A percentile compares a stretch with the other conserved stretches of the same genome.
phyloP scores from a whole-genome alignment of 1,284 basidiomycete species.

The Ceratobasidium papillatum region DNA sequence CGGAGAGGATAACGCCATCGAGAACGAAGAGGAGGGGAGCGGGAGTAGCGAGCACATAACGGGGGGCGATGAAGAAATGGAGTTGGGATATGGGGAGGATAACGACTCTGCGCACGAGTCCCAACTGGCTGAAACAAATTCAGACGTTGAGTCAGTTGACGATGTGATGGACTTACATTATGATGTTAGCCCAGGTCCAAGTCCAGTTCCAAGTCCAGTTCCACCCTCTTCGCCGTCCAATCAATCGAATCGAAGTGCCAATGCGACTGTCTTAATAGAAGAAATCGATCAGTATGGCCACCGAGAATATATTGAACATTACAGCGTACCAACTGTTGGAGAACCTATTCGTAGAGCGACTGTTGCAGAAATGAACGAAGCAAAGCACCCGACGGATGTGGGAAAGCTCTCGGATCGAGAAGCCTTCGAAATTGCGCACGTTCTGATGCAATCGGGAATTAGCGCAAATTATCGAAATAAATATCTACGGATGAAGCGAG shows the following conservation, averaged over 20 bases:
- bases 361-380: not conserved
- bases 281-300: conserved; percentile 3
- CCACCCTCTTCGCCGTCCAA: not conserved
- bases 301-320: not conserved
- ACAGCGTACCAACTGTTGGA: not conserved
- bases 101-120: not conserved
- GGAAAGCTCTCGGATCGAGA: not conserved
- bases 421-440: not conserved
- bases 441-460: not conserved
- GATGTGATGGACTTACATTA: not conserved
- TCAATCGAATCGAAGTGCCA: not conserved
- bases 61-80: not conserved
- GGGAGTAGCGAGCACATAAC: too few species aligned
- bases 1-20: not conserved
- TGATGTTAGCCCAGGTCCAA: not conserved
- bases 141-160: not conserved
- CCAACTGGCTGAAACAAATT: not conserved
- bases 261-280: not conserved
- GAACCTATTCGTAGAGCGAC: not conserved
- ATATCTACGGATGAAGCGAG: not conserved
- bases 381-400: not conserved
- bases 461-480: not conserved
- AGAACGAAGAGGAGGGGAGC: not conserved
- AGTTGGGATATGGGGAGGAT: too few species aligned
- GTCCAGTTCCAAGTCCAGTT: not conserved